Conservation (phyloP, 2,329 filamentous ascomycete genomes). For the Arthrobotrys pseudoclavata region DNA sequence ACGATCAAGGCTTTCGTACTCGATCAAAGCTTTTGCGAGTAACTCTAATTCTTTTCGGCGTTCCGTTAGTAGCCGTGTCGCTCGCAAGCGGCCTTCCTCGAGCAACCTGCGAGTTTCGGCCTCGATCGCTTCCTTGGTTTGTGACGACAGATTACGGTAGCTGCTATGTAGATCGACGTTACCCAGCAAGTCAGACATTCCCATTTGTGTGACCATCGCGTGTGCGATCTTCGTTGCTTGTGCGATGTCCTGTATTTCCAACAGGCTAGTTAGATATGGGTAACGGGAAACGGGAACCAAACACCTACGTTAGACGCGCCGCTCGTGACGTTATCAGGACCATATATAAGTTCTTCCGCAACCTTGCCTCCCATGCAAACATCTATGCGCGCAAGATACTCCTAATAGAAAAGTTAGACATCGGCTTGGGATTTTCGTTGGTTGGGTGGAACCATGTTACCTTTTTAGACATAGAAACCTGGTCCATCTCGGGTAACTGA, state of each 20-base stretch:
- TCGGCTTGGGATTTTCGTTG: background rate
- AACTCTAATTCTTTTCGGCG: conserved; percentile 88
- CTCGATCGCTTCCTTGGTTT: conserved; percentile 89
- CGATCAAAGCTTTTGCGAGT: conserved; percentile 87
- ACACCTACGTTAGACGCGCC: conserved; percentile 80
- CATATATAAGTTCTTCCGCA: conserved; percentile 91
- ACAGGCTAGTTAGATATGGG: background rate
- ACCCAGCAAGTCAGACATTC: conserved; percentile 89
- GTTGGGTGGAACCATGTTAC: conserved; percentile 64
- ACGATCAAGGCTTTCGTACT: conserved; percentile 92
- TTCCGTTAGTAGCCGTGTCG: conserved; percentile 77
- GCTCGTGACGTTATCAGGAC: conserved; percentile 89
- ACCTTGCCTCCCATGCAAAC: conserved; percentile 87
- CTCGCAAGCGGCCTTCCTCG: conserved; percentile 83
- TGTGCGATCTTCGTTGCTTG: conserved; percentile 85
- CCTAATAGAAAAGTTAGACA: conserved; percentile 19
- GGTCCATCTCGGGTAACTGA: conserved; percentile 90
- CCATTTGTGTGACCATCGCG: conserved; percentile 86
- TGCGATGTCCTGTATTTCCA: conserved; percentile 78
- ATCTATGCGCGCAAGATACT: conserved; percentile 85
- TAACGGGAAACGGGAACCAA: background rate
- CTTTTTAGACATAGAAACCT: conserved; percentile 86
- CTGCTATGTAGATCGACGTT: conserved; percentile 88
- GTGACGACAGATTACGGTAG: conserved; percentile 84
- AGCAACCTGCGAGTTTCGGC: conserved; percentile 86